Evolutionary conservation across 805 yeast genomes (phyloP), one percentile per base, ranked within the genome.

Genomic region (Kodamaea kakaduensis): DNA sequence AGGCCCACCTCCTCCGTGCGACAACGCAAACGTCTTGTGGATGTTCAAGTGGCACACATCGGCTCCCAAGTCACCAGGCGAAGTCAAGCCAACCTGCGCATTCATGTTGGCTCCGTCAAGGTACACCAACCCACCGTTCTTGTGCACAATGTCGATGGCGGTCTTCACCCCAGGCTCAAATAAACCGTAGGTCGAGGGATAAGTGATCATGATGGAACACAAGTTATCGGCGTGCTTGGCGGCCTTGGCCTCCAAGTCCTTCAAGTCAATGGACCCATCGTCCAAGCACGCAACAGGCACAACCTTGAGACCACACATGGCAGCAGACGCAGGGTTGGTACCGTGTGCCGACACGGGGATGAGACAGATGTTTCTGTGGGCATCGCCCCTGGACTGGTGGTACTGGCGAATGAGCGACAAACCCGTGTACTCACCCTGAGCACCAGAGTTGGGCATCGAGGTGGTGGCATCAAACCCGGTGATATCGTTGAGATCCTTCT

Each of bases 1-100:
- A 26, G 98, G 98, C 27, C 98, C 98, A 58, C 98, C 98, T 56
- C 98, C 98, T 54, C 98, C 98, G 54, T 93, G 98, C 37, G 96
- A 94, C 54, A 93, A 87, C 30, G 97, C 88, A 70, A 93, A 93
- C 1, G 98, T 93, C 67, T 93, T 93, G 71, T 93, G 98, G 56
- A 93, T 71, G 60, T 93, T 93, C 67, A 93, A 74, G 54, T 93
- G 98, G 61, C 98, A 93, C 26, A 93, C 97, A 64, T 93, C 98
- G 9, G 97, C 97, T 35, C 97, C 97, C 48, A 93, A 68, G 55
- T 88, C 97, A 40, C 97, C 98, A 7, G 98, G 97, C 5, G 95
- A 84, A 0, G 97, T 90, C 41, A 93, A 71, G 9, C 98, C 98
- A 32, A 93, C 95, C 66, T 93, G 98, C 0, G 98, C 98, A 59